A percentile compares a stretch with the other conserved stretches of the same genome.
These are phyloP conservation scores for Citrus maxima DNA, from an alignment of 345 rosid species.

Conservation along the genomic window DNA sequence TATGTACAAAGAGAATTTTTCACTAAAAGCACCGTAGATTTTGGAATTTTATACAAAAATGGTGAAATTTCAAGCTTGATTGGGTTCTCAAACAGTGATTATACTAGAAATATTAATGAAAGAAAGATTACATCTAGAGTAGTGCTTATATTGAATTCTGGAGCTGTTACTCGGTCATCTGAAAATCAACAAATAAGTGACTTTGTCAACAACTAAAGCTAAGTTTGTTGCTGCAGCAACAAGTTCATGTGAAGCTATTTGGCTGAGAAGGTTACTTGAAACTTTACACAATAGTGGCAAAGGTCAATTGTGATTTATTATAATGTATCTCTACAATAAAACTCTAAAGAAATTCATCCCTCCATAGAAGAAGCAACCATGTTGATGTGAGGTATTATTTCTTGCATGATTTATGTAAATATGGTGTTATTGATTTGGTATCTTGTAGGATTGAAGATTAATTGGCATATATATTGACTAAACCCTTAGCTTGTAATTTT, in stretches of 20 bases:
- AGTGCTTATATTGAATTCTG: no score
- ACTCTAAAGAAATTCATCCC: no score
- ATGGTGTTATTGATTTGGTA: neutral
- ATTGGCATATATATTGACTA: neutral
- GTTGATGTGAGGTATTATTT: neutral
- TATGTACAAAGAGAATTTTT: no score
- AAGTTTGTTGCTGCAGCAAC: neutral
- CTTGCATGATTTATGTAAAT: neutral
- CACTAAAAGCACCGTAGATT: no score
- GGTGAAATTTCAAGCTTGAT: no score
- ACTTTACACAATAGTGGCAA: neutral
- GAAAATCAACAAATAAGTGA: neutral
- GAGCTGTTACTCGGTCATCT: neutral
- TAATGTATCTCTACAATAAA: neutral
- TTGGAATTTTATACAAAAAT: no score
- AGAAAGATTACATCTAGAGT: no score
- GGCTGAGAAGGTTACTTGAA: neutral
- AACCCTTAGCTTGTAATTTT: neutral
- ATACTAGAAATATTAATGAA: no score
- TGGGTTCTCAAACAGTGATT: no score
- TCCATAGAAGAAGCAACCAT: neutral
- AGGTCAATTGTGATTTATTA: neutral
- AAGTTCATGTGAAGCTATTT: neutral
- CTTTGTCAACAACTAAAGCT: neutral
- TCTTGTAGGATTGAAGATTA: neutral